These are phyloP conservation scores for Zoysia pacifica DNA, from an alignment of 176 grass and related monocot genomes.

Conservation along the genomic window DNA sequence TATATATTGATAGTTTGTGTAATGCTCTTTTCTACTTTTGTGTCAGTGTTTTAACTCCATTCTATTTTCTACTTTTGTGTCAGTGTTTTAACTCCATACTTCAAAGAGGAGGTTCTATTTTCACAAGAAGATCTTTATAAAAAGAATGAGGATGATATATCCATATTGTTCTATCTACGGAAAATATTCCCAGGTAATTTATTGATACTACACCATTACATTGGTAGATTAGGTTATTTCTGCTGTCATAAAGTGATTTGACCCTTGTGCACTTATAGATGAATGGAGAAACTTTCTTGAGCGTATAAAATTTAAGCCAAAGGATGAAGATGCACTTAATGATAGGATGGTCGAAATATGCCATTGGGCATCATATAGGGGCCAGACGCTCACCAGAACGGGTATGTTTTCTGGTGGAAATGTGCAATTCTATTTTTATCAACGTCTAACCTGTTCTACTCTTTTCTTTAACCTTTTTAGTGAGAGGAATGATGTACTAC, in stretches of 20 bases:
- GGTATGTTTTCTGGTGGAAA: slow-evolving; percentile 44
- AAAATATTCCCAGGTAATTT: slow-evolving; percentile 91
- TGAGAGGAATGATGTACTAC: slow-evolving; percentile 99
- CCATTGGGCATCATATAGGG: slow-evolving; percentile 81
- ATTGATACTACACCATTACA: neutral
- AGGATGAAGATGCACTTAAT: slow-evolving; percentile 26
- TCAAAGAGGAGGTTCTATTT: slow-evolving; percentile 86
- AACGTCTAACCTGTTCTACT: slow-evolving; percentile 30
- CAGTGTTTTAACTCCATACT: slow-evolving; percentile 98
- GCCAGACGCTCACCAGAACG: slow-evolving; percentile 81
- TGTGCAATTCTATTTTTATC: slow-evolving; percentile 10
- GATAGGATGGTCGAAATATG: slow-evolving; percentile 28
- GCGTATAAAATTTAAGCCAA: slow-evolving; percentile 29
- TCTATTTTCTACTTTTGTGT: slow-evolving; percentile 28
- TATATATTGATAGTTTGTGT: neutral
- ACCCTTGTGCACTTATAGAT: slow-evolving; percentile 55
- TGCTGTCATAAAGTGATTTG: slow-evolving; percentile 29
- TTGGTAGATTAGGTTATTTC: neutral
- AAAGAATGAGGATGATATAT: slow-evolving; percentile 93
- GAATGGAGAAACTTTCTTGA: slow-evolving; percentile 78
- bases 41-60: slow-evolving; percentile 94
- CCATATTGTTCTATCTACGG: slow-evolving; percentile 78
- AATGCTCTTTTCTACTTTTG: slow-evolving; percentile 4
- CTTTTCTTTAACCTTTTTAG: slow-evolving; percentile 45
- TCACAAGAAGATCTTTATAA: slow-evolving; percentile 56